These are phyloP conservation scores for Neonectria sp. DNA, from an alignment of 2,329 filamentous ascomycete genomes.

Conservation along the genomic window DNA sequence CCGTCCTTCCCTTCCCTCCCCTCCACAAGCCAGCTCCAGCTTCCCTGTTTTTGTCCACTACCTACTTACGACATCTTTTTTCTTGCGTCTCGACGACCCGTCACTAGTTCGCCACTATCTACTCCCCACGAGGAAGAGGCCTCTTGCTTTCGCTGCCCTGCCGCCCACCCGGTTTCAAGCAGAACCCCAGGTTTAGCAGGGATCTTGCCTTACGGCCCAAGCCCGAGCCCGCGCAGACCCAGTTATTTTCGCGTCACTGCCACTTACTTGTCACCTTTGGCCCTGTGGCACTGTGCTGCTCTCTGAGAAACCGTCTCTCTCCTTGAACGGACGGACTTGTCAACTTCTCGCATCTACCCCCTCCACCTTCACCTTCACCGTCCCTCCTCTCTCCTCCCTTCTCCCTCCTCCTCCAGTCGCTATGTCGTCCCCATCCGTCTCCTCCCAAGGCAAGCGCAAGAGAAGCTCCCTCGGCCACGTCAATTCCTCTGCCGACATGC, in stretches of 20 bases:
- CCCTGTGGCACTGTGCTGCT: slow-evolving; percentile 13
- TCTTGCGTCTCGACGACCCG: not conserved
- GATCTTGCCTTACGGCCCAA: slow-evolving; percentile 27
- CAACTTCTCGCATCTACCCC: slow-evolving; percentile 1
- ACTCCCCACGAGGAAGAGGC: slow-evolving; percentile 1
- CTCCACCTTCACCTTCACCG: not conserved
- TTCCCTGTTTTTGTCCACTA: not conserved
- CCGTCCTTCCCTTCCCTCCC: not conserved
- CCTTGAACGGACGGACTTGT: slow-evolving; percentile 17
- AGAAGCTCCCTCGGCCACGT: slow-evolving; percentile 71
- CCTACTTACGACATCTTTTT: not conserved
- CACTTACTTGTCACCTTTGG: slow-evolving; percentile 16
- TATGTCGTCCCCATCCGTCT: slow-evolving; percentile 74
- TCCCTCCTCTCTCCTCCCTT: not conserved
- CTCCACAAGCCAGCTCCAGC: not conserved
- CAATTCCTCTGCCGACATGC: slow-evolving; percentile 58
- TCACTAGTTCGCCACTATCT: slow-evolving; percentile 8
- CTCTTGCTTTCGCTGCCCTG: slow-evolving; percentile 1
- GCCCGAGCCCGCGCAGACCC: slow-evolving; percentile 23
- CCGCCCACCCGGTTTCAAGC: slow-evolving; percentile 9
- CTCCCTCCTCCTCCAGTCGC: slow-evolving; percentile 29
- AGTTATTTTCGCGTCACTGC: slow-evolving; percentile 30
- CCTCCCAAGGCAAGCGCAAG: slow-evolving; percentile 82
- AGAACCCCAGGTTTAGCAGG: slow-evolving; percentile 33
- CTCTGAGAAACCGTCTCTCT: slow-evolving; percentile 1